Conservation (phyloP, 495 filamentous ascomycete genomes). For the Patellaria atrata region DNA sequence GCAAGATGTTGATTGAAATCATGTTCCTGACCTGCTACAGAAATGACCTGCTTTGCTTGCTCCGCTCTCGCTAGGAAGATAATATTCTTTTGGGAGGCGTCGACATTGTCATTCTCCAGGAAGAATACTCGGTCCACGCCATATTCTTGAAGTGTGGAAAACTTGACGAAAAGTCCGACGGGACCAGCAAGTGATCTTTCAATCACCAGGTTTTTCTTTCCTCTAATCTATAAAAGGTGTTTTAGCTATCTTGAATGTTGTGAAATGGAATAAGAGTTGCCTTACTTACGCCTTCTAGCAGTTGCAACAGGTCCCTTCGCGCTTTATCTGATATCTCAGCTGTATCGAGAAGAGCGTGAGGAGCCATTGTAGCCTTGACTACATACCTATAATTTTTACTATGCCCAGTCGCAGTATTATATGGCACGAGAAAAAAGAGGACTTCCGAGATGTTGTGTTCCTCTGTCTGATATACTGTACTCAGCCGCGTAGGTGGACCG, state of each 20-base stretch:
- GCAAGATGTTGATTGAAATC: too few relatives aligned
- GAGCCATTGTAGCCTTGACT: too few relatives aligned
- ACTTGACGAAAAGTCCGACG: constrained; percentile 82
- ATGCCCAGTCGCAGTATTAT: too few relatives aligned
- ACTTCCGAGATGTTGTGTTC: too few relatives aligned
- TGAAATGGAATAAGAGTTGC: constrained; percentile 14
- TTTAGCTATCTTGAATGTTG: constrained; percentile 3
- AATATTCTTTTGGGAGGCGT: constrained; percentile 86
- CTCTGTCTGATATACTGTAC: too few relatives aligned
- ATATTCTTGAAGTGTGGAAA: constrained; percentile 80
- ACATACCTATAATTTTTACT: too few relatives aligned
- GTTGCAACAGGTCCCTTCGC: constrained; percentile 68
- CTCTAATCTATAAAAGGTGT: constrained; percentile 54
- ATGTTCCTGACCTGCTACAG: constrained; percentile 88
- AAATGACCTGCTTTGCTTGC: constrained; percentile 62
- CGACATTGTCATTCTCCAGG: constrained; percentile 85
- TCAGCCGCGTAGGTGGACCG: too few relatives aligned
- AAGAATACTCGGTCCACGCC: constrained; percentile 94
- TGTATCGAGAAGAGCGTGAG: constrained; percentile 61
- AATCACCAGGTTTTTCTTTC: constrained; percentile 96
- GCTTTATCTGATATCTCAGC: constrained; percentile 70
- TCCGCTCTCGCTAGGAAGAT: constrained; percentile 85
- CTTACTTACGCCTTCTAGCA: constrained; percentile 83
- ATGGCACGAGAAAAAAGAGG: too few relatives aligned
- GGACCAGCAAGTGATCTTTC: constrained; percentile 81